Base-by-base conservation (phyloP, 2,329 filamentous ascomycete genomes). In the Fusarium sp. region DNA sequence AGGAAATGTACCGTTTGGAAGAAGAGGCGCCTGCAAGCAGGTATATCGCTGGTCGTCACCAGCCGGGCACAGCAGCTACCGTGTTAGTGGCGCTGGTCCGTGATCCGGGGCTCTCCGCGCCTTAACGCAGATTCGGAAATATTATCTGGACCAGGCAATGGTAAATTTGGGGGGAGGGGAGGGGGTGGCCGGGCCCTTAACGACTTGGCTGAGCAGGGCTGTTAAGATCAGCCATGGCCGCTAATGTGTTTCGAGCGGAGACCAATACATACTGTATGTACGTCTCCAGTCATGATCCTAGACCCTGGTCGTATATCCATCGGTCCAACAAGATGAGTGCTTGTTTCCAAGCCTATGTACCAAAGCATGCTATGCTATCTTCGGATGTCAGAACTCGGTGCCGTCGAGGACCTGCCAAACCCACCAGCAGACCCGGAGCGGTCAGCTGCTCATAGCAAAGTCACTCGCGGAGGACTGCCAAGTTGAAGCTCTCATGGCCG, bases 111-210 rank as follows among this genome's bases (percentile, higher is more conserved):
- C 75, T 78, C 75, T 76, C 76, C 73, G 75, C 74, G 72, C 75
- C 73, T 76, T 77, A 77, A 77, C 78, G 71, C 77, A 77, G 72
- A 77, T 76, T 79, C 77, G 78, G 78, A 77, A 79, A 78, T 80
- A 80, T 79, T 76, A 77, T 78, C 73, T 79, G 71, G 76, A 76
- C 75, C 69, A 71, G 69, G 71, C 72, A 27, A 74, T 76, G 77
- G 69, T 72, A 72, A 68, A 72, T 73, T 72, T 67, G 71, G 66
- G 59, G 65, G 67, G 65, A 71, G 71, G 66, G 59, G 65, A 66
- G 65, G 71, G 72, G 72, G 71, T 71, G 69, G 73, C 60, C 71
- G 63, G 71, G 75, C 70, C 76, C 76, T 77, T 72, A 72, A 68
- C 73, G 67, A 67, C 70, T 73, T 68, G 65, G 69, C 66, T 67